Percentiles rank a stretch among this genome's conserved stretches.
These are phyloP conservation scores for Syncephalastrum sp. DNA, from an alignment of 371 early-diverging fungal species.

Conservation along the genomic window DNA sequence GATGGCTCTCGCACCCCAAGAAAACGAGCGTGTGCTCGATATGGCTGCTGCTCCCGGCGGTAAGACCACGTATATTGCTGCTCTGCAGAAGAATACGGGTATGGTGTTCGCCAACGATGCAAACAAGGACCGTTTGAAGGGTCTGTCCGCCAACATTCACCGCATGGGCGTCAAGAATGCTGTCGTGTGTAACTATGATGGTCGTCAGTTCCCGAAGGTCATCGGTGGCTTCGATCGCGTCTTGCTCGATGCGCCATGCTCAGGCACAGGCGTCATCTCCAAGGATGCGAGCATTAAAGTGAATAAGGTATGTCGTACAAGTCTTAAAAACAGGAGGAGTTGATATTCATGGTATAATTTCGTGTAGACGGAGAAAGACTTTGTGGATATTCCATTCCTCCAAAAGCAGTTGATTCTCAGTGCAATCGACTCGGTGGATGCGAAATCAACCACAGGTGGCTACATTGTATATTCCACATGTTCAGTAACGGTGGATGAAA, in stretches of 20 bases:
- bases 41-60: constrained; percentile 99
- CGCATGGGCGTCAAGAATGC: constrained; percentile 95
- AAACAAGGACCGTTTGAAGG: constrained; percentile 90
- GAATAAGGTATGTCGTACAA: constrained; percentile 62
- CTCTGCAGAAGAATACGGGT: constrained; percentile 98
- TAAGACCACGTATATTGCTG: constrained; percentile 96
- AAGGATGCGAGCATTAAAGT: constrained; percentile 97
- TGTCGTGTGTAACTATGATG: constrained; percentile 97
- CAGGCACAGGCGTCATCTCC: constrained; percentile 99
- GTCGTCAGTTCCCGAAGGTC: constrained; percentile 91
- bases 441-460: constrained; percentile 91
- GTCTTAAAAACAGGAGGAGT: no score
- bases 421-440: constrained; percentile 98
- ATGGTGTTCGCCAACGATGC: constrained; percentile 98
- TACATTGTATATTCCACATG: constrained; percentile 99
- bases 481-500: constrained; percentile 98
- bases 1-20: constrained; percentile 94
- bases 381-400: constrained; percentile 84
- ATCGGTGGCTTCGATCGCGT: constrained; percentile 98
- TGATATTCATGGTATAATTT: constrained; percentile 5
- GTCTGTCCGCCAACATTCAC: constrained; percentile 93
- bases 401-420: constrained; percentile 96
- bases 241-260: constrained; percentile 98
- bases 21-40: constrained; percentile 94
- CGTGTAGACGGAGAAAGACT: constrained; percentile 75